phyloP scores from a whole-genome alignment of 2,329 filamentous ascomycete species.

The Colletotrichum viniferum region DNA sequence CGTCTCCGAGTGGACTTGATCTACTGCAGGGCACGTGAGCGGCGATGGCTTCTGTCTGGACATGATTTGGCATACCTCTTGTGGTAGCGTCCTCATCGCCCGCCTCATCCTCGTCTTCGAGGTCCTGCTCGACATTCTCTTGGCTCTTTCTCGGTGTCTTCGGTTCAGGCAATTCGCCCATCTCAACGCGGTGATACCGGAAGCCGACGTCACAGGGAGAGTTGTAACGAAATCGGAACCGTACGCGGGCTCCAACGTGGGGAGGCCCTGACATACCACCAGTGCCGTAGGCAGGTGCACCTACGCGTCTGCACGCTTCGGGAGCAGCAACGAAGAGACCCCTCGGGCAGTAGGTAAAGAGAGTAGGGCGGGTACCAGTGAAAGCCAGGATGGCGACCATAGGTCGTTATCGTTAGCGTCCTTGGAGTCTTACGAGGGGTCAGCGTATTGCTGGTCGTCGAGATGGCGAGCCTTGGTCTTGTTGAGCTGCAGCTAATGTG shows the following conservation, averaged over 20 bases:
- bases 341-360: too few relatives aligned
- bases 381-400: too few relatives aligned
- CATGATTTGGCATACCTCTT: not conserved
- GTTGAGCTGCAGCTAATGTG: too few relatives aligned
- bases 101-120: not conserved
- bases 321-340: too few relatives aligned
- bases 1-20: not conserved
- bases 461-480: too few relatives aligned
- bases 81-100: too few relatives aligned
- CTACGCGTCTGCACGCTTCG: conserved; percentile 23
- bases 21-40: not conserved
- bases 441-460: too few relatives aligned
- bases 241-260: conserved; percentile 69
- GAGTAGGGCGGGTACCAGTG: too few relatives aligned
- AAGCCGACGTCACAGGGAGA: conserved; percentile 59
- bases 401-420: too few relatives aligned
- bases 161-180: not conserved
- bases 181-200: conserved; percentile 64
- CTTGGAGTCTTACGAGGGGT: too few relatives aligned
- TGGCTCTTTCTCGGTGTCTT: not conserved
- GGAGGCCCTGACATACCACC: conserved; percentile 73
- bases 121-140: not conserved
- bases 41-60: too few relatives aligned
- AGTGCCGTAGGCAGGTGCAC: conserved; percentile 74
- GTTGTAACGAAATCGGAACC: conserved; percentile 64